These are phyloP conservation scores for Chenopodium berlandieri DNA, from an alignment of 148 eudicot species.

Conservation along the genomic window DNA sequence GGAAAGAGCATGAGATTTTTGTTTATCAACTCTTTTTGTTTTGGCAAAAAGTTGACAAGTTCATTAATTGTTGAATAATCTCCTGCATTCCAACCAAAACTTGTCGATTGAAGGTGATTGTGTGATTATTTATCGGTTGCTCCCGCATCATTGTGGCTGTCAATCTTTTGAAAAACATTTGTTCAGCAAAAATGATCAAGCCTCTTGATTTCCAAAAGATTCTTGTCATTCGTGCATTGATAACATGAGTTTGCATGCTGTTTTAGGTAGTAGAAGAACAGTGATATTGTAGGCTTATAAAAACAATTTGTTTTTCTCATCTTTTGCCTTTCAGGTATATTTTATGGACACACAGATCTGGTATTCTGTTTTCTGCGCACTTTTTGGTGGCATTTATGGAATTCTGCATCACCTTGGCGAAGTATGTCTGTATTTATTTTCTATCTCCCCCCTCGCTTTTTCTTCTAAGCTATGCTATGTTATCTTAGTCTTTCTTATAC, in stretches of 20 bases:
- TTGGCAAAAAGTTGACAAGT: not conserved
- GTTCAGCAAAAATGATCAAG: not conserved
- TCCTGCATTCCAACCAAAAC: not conserved
- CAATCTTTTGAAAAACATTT: not conserved
- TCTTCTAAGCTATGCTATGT: slow-evolving; percentile 16
- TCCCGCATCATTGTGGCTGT: not conserved
- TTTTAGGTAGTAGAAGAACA: not conserved
- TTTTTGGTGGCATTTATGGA: slow-evolving; percentile 91
- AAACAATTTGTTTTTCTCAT: not conserved
- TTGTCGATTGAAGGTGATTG: not conserved
- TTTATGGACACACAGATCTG: slow-evolving; percentile 98
- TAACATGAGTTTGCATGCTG: not conserved
- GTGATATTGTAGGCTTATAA: not conserved
- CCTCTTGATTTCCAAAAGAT: not conserved
- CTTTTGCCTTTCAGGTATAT: slow-evolving; percentile 56
- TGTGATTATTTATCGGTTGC: too few relatives aligned
- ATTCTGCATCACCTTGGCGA: slow-evolving; percentile 95
- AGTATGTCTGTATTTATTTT: slow-evolving; percentile 35
- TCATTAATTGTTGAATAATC: not conserved
- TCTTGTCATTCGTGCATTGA: not conserved
- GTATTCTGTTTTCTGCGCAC: slow-evolving; percentile 92
- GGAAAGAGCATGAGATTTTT: not conserved
- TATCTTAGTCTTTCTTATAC: slow-evolving; percentile 12
- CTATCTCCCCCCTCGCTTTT: not conserved
- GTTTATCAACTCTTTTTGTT: not conserved